These are phyloP conservation scores for Globisporangium cederbergense DNA, from an alignment of 352 stramenopile genomes.

Conservation along the genomic window DNA sequence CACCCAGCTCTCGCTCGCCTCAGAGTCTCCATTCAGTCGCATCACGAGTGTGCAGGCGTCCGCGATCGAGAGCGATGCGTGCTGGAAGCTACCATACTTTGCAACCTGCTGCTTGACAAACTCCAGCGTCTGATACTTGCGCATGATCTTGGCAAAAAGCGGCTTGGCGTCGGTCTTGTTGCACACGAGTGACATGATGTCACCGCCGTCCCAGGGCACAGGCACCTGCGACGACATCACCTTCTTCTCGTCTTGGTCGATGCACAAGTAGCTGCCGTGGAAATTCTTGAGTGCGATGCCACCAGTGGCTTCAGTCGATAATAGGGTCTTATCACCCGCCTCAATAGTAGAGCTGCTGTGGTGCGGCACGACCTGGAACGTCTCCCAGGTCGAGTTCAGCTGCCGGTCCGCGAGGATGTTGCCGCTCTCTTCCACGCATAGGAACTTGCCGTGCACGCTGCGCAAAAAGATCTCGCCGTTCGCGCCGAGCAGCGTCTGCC, in stretches of 20 bases:
- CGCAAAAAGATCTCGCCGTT: conserved; percentile 66
- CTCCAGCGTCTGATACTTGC: conserved; percentile 63
- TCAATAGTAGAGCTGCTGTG: conserved; percentile 13
- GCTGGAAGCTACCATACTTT: conserved; percentile 47
- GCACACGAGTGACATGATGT: conserved; percentile 76
- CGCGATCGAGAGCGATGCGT: conserved; percentile 48
- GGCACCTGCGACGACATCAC: conserved; percentile 44
- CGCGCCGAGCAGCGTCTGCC: conserved; percentile 66
- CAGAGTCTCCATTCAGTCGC: conserved; percentile 54
- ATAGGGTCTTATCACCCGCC: background rate
- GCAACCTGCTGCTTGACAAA: conserved; percentile 46
- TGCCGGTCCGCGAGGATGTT: conserved; percentile 65
- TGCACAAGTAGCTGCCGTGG: conserved; percentile 74
- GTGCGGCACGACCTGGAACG: conserved; percentile 78
- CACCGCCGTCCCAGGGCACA: conserved; percentile 65
- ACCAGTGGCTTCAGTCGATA: conserved; percentile 13
- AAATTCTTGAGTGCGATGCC: conserved; percentile 74
- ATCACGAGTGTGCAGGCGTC: conserved; percentile 64
- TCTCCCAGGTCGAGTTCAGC: conserved; percentile 85
- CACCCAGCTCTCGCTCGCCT: conserved; percentile 46
- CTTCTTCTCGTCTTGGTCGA: conserved; percentile 42
- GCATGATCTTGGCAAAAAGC: conserved; percentile 64
- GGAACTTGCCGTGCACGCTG: conserved; percentile 78
- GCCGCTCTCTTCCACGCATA: conserved; percentile 76
- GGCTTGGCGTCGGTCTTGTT: conserved; percentile 49